Percentiles rank a stretch among this genome's conserved stretches.
These are phyloP conservation scores for Populus hybrid DNA, from an alignment of 441 rosid species.

Conservation along the genomic window DNA sequence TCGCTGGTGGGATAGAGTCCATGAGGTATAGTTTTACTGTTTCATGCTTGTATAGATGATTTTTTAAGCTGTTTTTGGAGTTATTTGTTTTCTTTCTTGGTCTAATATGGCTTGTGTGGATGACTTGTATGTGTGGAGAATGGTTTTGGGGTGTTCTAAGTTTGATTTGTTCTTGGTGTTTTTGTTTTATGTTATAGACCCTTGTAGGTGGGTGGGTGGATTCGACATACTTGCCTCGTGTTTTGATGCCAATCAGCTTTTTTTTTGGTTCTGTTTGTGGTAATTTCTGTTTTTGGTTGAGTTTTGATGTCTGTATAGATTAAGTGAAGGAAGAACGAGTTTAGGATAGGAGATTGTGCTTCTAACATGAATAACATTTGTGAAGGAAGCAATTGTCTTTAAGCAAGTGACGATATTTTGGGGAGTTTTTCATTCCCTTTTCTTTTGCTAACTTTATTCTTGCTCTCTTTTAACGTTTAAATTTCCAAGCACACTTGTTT, in stretches of 20 bases:
- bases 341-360: not conserved
- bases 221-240: not conserved
- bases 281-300: not conserved
- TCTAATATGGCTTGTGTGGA: not conserved
- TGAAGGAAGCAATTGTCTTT: not conserved
- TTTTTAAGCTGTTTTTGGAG: not conserved
- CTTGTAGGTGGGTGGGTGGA: not conserved
- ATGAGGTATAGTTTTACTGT: conserved; percentile 40
- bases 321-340: not conserved
- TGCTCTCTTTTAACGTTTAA: not conserved
- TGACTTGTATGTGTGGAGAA: not conserved
- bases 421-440: not conserved
- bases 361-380: not conserved
- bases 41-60: conserved; percentile 17
- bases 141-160: not conserved
- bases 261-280: not conserved
- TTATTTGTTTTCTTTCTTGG: not conserved
- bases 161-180: not conserved
- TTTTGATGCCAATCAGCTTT: not conserved
- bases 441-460: not conserved
- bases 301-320: not conserved
- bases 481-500: not conserved
- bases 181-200: not conserved
- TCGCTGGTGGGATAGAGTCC: conserved; percentile 74
- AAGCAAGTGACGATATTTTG: not conserved